These are phyloP conservation scores for Neobulgaria alba DNA, from an alignment of 2,329 filamentous ascomycete genomes.

Conservation along the genomic window DNA sequence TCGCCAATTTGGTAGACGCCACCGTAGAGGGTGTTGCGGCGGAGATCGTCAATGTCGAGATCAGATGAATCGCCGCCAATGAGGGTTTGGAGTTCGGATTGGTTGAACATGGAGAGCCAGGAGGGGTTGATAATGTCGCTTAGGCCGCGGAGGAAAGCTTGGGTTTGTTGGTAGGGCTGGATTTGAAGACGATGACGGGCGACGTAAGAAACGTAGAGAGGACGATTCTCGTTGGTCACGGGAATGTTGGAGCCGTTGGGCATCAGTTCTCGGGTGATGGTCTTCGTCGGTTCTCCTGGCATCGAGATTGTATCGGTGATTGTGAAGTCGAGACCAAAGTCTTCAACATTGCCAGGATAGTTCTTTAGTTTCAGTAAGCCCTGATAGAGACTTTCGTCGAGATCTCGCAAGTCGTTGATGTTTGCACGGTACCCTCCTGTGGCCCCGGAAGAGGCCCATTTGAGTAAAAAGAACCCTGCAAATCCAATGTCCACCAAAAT, in stretches of 20 bases:
- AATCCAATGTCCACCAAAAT: slow-evolving; percentile 91
- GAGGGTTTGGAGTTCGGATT: slow-evolving; percentile 85
- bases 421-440: slow-evolving; percentile 76
- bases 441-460: slow-evolving; percentile 73
- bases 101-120: slow-evolving; percentile 99
- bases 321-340: slow-evolving; percentile 81
- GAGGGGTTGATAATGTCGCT: slow-evolving; percentile 80
- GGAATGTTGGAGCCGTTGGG: slow-evolving; percentile 65
- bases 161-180: slow-evolving; percentile 74
- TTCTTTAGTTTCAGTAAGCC: slow-evolving; percentile 79
- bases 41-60: slow-evolving; percentile 81
- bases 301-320: slow-evolving; percentile 61
- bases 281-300: slow-evolving; percentile 41
- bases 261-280: slow-evolving; percentile 66
- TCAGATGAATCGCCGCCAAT: slow-evolving; percentile 80
- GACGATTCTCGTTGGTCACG: slow-evolving; percentile 86
- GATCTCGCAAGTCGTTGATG: slow-evolving; percentile 85
- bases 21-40: slow-evolving; percentile 76
- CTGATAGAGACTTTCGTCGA: slow-evolving; percentile 85
- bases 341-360: slow-evolving; percentile 69
- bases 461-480: slow-evolving; percentile 90
- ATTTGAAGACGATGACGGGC: slow-evolving; percentile 76
- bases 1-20: slow-evolving; percentile 87
- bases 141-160: slow-evolving; percentile 79
- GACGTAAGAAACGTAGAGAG: slow-evolving; percentile 90